Base-by-base conservation (phyloP, 495 filamentous ascomycete genomes). In the Cenococcum geophilum region DNA sequence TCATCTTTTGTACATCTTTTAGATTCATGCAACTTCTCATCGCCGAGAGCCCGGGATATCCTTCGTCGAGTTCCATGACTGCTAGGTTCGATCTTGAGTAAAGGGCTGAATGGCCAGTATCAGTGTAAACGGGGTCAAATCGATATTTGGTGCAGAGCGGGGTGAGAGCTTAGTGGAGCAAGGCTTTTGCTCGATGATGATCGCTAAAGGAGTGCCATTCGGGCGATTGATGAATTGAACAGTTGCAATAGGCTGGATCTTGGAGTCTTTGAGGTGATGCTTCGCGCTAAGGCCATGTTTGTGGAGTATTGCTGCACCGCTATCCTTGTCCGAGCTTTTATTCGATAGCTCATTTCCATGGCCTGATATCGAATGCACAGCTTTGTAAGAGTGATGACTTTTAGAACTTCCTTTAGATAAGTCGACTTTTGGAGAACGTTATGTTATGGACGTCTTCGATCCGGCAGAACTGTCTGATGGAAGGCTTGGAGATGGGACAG, bases 171-270 rank as follows among this genome's bases (percentile, higher is more conserved):
- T 22, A 64, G 65, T 68, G 12, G 61, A 64, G 47, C 42, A 58
- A 4, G 65, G 64, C 35, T 25, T 37, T 34, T 52, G 61, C 54
- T 68, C 61, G 45, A 63, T 51, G 61, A 68, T 68, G 8, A 58
- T 64, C 10, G 58, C 37, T 11, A 68, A 61, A 5, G 52, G 55
- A 6, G 23, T 51, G n/a, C 58, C 55, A 59, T 58, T 61, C 32
- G 57, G 37, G 5, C 65, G 61, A 27, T 55, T 63, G 8, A 60
- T 47, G 47, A 53, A 49, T 23, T 56, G 60, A 42, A 58, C 45
- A 36, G 60, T 43, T 10, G 59, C 34, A 32, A 57, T 43, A 40
- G 42, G 45, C 10, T 55, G 49, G 9, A 27, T 23, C 58, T 37
- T 54, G 22, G 20, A 10, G 25, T 25, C 12, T 5, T 34, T 55